Evolutionary conservation across 305 asterid genomes (phyloP).

Genomic region (Fraxinus nigra): DNA sequence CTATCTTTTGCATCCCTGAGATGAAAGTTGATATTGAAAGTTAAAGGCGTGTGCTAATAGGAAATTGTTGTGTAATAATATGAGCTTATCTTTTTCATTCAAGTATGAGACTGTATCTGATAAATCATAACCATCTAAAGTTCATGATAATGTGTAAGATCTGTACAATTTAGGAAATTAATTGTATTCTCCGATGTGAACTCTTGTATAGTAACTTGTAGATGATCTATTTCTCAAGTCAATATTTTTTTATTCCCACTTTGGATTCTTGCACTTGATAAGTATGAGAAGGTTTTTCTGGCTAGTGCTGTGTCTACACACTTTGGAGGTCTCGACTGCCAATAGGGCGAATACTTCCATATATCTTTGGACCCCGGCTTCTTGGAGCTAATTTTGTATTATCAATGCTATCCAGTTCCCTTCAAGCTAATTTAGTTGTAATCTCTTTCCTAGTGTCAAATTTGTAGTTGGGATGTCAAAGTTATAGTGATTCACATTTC

Average conservation of each 20-base stretch:
- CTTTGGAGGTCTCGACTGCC: neutral
- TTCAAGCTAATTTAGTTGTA: neutral
- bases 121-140: neutral
- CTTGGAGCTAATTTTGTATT: neutral
- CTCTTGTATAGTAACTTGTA: neutral
- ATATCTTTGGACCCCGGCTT: neutral
- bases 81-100: neutral
- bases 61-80: conserved; percentile 1
- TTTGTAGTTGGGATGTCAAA: neutral
- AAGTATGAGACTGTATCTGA: neutral
- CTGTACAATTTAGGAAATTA: neutral
- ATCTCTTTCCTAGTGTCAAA: neutral
- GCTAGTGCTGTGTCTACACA: neutral
- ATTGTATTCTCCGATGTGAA: neutral
- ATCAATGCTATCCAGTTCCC: neutral
- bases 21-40: conserved; percentile 3
- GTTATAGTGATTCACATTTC: neutral
- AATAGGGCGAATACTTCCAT: neutral
- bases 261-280: neutral
- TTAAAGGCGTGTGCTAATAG: neutral
- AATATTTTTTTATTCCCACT: neutral
- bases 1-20: neutral
- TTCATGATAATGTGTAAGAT: conserved; percentile 2
- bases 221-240: neutral
- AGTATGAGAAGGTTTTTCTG: conserved; percentile 1